phyloP scores from a whole-genome alignment of 345 rosid species.

The Citrus medica region DNA sequence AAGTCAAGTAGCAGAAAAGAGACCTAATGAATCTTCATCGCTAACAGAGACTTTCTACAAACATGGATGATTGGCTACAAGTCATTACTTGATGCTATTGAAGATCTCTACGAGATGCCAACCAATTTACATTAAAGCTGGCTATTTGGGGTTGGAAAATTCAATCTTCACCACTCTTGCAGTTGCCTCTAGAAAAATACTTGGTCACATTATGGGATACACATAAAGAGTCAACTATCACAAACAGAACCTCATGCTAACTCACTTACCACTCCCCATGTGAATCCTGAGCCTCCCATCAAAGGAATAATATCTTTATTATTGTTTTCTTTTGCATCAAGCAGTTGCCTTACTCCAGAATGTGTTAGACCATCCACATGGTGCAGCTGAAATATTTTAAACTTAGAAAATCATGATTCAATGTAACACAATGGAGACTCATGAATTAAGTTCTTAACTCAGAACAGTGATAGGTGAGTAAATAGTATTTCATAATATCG shows the following conservation, averaged over 20 bases:
- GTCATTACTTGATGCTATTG: neutral
- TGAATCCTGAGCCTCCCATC: constrained; percentile 67
- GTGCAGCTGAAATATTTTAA: constrained; percentile 58
- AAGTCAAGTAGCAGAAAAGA: neutral
- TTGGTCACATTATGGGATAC: neutral
- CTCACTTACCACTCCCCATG: constrained; percentile 73
- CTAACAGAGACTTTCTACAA: too few relatives aligned
- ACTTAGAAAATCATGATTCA: constrained; percentile 12
- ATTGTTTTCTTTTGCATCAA: constrained; percentile 46
- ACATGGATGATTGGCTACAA: neutral
- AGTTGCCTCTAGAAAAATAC: neutral
- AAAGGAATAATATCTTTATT: constrained; percentile 40
- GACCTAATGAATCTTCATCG: neutral
- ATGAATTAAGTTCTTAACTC: neutral
- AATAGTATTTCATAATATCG: neutral
- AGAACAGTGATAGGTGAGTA: neutral
- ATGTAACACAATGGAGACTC: neutral
- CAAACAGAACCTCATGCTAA: constrained; percentile 10
- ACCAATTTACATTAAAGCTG: neutral
- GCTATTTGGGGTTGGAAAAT: neutral
- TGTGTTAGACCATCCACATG: constrained; percentile 78
- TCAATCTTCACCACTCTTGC: neutral
- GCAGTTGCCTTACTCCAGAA: constrained; percentile 50
- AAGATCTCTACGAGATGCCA: neutral
- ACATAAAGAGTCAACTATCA: neutral